Conservation (phyloP, 108 stramenopile genomes). For the Skeletonema tropicum region DNA sequence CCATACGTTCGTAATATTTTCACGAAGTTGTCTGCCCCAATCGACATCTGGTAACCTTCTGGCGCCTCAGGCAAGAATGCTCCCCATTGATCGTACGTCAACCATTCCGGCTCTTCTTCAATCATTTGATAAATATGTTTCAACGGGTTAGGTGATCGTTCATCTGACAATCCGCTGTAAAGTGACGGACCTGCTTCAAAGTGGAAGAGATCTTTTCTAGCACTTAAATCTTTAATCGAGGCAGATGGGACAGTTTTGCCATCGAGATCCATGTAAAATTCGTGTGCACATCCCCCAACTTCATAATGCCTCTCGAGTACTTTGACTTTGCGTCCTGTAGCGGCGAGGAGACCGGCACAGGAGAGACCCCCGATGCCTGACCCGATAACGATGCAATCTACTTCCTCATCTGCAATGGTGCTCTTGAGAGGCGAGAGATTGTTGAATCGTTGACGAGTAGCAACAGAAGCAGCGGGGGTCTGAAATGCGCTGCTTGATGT, state of each 20-base stretch:
- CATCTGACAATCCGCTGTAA: conserved; percentile 81
- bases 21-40: conserved; percentile 83
- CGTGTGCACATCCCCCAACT: conserved; percentile 80
- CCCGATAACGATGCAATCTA: conserved; percentile 87
- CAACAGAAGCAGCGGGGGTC: neutral
- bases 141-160: conserved; percentile 88
- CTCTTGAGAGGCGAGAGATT: neutral
- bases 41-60: conserved; percentile 72
- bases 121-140: conserved; percentile 95
- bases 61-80: conserved; percentile 81
- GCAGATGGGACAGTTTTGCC: conserved; percentile 29
- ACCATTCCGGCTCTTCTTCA: conserved; percentile 79
- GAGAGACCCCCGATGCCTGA: conserved; percentile 88
- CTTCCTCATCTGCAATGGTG: conserved; percentile 45
- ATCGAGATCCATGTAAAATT: conserved; percentile 48
- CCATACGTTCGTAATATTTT: conserved; percentile 71
- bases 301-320: conserved; percentile 90
- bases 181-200: conserved; percentile 95
- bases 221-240: conserved; percentile 1
- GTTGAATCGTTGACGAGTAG: neutral
- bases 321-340: conserved; percentile 60
- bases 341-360: conserved; percentile 78
- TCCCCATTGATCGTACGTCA: conserved; percentile 90
- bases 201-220: conserved; percentile 71
- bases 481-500: neutral